Evolutionary conservation across 2,329 filamentous ascomycete species (phyloP).

Genomic region (Coniochaeta ligniaria): DNA sequence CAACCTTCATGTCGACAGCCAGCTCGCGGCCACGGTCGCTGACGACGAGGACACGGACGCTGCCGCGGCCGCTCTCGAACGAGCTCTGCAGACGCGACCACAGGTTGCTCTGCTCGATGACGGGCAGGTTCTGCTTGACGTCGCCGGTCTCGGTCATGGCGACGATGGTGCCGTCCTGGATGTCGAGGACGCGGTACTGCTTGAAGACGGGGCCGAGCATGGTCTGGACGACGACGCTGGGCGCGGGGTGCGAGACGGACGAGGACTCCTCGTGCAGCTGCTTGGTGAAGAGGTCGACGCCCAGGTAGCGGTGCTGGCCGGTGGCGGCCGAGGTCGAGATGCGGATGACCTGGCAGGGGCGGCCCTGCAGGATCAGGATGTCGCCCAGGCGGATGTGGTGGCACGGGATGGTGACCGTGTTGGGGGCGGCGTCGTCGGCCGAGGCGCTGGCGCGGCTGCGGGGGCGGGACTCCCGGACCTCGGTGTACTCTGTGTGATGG

Average conservation of each 20-base stretch:
- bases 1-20: slow-evolving; percentile 97
- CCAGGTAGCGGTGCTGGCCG: slow-evolving; percentile 98
- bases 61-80: slow-evolving; percentile 88
- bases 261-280: slow-evolving; percentile 98
- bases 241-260: slow-evolving; percentile 94
- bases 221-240: slow-evolving; percentile 96
- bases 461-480: slow-evolving; percentile 35
- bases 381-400: slow-evolving; percentile 99
- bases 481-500: slow-evolving; percentile 40
- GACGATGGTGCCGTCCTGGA: slow-evolving; percentile 76
- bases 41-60: slow-evolving; percentile 91
- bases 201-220: slow-evolving; percentile 99
- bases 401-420: slow-evolving; percentile 97
- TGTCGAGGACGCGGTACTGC: slow-evolving; percentile 99
- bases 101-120: slow-evolving; percentile 92
- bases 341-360: slow-evolving; percentile 99
- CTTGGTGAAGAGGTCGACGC: slow-evolving; percentile 99
- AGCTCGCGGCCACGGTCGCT: slow-evolving; percentile 89
- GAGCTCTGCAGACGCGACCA: slow-evolving; percentile 72
- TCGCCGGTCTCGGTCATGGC: slow-evolving; percentile 99
- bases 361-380: slow-evolving; percentile 97
- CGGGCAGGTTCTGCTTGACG: slow-evolving; percentile 90
- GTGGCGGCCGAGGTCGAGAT: slow-evolving; percentile 98
- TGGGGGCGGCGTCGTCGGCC: slow-evolving; percentile 41
- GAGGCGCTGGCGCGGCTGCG: slow-evolving; percentile 20